phyloP scores from a whole-genome alignment of 495 filamentous ascomycete genomes.

The Filosporella fistucella region DNA sequence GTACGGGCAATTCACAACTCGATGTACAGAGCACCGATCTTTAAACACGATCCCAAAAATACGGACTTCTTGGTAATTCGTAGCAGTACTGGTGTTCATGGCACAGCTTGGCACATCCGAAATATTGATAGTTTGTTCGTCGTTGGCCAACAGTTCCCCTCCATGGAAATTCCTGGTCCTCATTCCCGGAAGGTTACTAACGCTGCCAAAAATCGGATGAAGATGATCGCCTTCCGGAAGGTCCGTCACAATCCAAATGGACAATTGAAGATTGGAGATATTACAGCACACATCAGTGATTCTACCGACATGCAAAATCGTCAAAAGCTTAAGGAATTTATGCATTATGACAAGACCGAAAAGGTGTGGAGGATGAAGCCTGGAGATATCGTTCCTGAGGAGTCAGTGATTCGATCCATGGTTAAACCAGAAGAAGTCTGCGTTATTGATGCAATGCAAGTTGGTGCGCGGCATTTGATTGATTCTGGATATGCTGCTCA shows the following conservation, averaged over 20 bases:
- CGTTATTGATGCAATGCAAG: slow-evolving; percentile 93
- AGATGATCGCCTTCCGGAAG: slow-evolving; percentile 88
- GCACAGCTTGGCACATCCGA: slow-evolving; percentile 72
- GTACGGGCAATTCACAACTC: slow-evolving; percentile 88
- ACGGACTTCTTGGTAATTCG: slow-evolving; percentile 88
- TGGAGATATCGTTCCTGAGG: slow-evolving; percentile 69
- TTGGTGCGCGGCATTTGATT: slow-evolving; percentile 76
- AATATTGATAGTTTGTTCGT: slow-evolving; percentile 85
- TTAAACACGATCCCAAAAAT: slow-evolving; percentile 70
- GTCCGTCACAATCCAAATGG: slow-evolving; percentile 67
- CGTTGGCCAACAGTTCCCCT: slow-evolving; percentile 89
- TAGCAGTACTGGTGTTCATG: slow-evolving; percentile 67
- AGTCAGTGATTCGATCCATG: slow-evolving; percentile 72
- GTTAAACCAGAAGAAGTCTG: slow-evolving; percentile 95
- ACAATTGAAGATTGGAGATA: slow-evolving; percentile 66
- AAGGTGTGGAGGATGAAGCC: slow-evolving; percentile 77
- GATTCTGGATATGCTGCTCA: slow-evolving; percentile 78
- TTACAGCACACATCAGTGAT: slow-evolving; percentile 84
- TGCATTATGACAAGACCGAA: slow-evolving; percentile 76
- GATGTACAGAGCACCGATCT: slow-evolving; percentile 93
- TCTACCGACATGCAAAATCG: slow-evolving; percentile 92
- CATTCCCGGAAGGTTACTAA: slow-evolving; percentile 94
- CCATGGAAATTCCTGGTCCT: slow-evolving; percentile 85
- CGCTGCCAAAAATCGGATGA: slow-evolving; percentile 88
- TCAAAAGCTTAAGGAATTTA: slow-evolving; percentile 95